A percentile compares a stretch with the other conserved stretches of the same genome.
Conservation (phyloP, 2,329 filamentous ascomycete species). For the Colletotrichum gloeosporioides region DNA sequence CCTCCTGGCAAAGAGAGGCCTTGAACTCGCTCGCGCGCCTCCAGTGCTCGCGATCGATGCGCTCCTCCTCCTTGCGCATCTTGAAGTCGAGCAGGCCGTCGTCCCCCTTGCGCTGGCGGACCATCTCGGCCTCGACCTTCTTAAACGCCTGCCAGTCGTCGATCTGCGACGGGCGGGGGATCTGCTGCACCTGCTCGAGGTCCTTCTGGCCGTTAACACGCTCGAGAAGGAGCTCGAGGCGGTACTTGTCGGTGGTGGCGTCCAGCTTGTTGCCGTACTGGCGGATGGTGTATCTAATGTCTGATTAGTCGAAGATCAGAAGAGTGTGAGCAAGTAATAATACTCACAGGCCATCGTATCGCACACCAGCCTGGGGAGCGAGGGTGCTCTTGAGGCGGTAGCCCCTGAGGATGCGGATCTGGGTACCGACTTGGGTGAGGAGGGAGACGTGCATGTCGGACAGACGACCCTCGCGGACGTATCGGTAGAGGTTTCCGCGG, state of each 20-base stretch:
- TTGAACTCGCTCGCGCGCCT: constrained; percentile 20
- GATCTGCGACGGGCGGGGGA: constrained; percentile 58
- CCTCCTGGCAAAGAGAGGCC: constrained; percentile 8
- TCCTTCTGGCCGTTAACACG: constrained; percentile 45
- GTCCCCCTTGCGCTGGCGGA: constrained; percentile 20
- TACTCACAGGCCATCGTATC: constrained; percentile 65
- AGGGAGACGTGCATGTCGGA: constrained; percentile 54
- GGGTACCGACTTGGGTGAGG: constrained; percentile 52
- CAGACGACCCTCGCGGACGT: constrained; percentile 48
- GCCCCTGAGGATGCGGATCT: constrained; percentile 59
- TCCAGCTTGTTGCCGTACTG: constrained; percentile 52
- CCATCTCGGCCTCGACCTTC: constrained; percentile 30
- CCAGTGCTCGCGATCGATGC: constrained; percentile 21
- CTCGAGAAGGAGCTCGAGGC: constrained; percentile 52
- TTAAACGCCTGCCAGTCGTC: constrained; percentile 62
- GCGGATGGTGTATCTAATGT: constrained; percentile 50
- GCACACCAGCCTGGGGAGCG: constrained; percentile 56
- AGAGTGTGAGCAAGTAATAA: not conserved
- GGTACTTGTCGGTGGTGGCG: constrained; percentile 42
- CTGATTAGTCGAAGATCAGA: not conserved
- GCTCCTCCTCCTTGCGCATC: constrained; percentile 20
- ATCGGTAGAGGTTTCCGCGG: constrained; percentile 39
- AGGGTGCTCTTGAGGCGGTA: constrained; percentile 54
- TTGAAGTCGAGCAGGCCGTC: constrained; percentile 20
- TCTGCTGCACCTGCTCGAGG: constrained; percentile 45